Evolutionary conservation across 441 rosid genomes (phyloP), one percentile per base, ranked within the genome.

Genomic region (Populus trichocarpa): DNA sequence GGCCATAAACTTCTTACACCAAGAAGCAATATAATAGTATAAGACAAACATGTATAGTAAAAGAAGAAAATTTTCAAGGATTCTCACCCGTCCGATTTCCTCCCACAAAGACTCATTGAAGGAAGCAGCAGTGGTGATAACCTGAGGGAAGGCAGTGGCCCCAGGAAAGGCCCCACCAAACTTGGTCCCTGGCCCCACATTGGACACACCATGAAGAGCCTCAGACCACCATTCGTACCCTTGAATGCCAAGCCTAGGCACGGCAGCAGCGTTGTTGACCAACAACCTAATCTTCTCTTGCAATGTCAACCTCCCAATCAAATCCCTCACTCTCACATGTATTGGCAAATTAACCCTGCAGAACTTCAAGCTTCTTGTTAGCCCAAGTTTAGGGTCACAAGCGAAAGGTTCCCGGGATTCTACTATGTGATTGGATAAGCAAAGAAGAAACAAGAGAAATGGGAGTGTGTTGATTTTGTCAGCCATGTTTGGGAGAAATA

Each of bases 141-240:
- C 99, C 86, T 93, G 98, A 85, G 99, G 99, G 83, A 96, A 96
- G 84, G 91, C 92, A 46, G 99, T 96, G 74, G 99, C 99, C 23
- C 86, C 94, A 2, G 96, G 98, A 83, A 89, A 91, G 81, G 82
- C 87, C 77, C 96, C 93, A 36, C 87, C 93, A 72, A 96, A 96
- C 87, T 84, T 89, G 42, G 93, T 88, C n/a, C 99, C 99, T 0
- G 91, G 98, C 12, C 99, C 99, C 40, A 89, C 90, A 69, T 96
- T 92, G 35, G 99, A 96, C 64, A 96, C 97, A 18, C 99, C 99
- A 63, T 96, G 99, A 74, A 96, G 93, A 3, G 99, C 99, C 76
- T 96, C 99, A 32, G 99, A 96, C 99, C 99, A 96, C 99, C 99
- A 96, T 85, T 96, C 98, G 76, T 96, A 96, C 0, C 96, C 93